Evolutionary conservation across 768 basidiomycete species (phyloP), one percentile per base, ranked within the genome.

Genomic region (Rhodotorula paludigena): DNA sequence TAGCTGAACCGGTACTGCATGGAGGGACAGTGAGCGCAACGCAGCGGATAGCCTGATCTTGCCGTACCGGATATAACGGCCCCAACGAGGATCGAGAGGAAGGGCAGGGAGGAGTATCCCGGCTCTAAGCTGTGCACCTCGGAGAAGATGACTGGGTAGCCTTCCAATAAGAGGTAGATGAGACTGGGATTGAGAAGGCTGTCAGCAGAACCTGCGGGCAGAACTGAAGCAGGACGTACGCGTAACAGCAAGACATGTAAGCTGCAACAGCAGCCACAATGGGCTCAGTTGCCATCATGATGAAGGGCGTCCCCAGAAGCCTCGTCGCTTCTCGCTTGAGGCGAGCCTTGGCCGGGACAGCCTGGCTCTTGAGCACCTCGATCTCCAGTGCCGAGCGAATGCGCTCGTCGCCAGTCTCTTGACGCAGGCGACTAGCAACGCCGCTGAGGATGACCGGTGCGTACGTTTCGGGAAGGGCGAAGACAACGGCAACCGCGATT

Each of bases 401-500:
- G 16, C 65, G 53, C 0, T 52, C 47, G 52, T 66, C 61, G n/a
- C 65, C 70, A 2, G 48, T 51, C 25, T 60, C 60, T 8, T 16
- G 15, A 9, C 61, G 48, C 14, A 62, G 41, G 23, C n/a, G 28
- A 6, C 52, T 52, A 1, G 80, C 81, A 20, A 79, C 79, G n/a
- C 83, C 81, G 33, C 81, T 69, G 20, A 84, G 83, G 38, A 89
- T 81, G 42, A 87, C 79, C 4, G 88, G 89, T 0, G 82, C 84
- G 73, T 89, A 90, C 0, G 89, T 89, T 77, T 90, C 89, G 39
- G 79, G 80, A 16, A 89, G 78, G 38, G 87, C 73, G 10, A 86
- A 84, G 30, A 89, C 81, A 10, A 83, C 85, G 10, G 86, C 57
- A 2, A 69, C 15, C 23, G 45, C 79, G 30, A 7, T 82, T 74